These are phyloP conservation scores for Cryptococcus wingfieldii DNA, from an alignment of 1,284 basidiomycete species.

Conservation along the genomic window DNA sequence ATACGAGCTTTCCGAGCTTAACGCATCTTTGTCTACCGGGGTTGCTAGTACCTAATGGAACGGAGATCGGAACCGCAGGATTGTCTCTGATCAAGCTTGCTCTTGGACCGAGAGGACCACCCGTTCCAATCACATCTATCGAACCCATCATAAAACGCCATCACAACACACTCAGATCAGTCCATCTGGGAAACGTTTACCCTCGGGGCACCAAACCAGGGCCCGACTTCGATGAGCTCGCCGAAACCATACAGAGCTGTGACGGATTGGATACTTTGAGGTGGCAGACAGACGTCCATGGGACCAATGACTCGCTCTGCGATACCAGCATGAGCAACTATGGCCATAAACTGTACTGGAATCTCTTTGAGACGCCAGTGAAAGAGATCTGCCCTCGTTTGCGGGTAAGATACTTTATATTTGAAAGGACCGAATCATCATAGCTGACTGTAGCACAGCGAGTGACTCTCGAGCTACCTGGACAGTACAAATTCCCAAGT, in stretches of 20 bases:
- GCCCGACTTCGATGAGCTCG: constrained; percentile 2
- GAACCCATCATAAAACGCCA: constrained; percentile 13
- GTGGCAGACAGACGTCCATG: constrained; percentile 7
- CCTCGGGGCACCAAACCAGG: neutral
- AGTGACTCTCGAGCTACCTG: neutral
- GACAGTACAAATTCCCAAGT: neutral
- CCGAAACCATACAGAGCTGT: constrained; percentile 7
- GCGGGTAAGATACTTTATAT: neutral
- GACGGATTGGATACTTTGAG: constrained; percentile 14
- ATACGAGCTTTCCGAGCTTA: constrained; percentile 20
- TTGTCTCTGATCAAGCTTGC: constrained; percentile 18
- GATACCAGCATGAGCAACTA: neutral
- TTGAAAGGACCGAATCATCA: neutral
- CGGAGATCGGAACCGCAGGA: constrained; percentile 4
- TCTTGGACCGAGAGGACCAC: constrained; percentile 15
- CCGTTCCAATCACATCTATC: constrained; percentile 19
- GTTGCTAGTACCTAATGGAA: constrained; percentile 17
- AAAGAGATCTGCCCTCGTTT: neutral
- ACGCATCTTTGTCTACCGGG: constrained; percentile 29
- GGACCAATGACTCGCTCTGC: constrained; percentile 1
- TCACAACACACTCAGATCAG: constrained; percentile 7
- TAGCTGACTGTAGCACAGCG: neutral
- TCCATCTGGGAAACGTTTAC: constrained; percentile 21
- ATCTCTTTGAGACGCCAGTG: neutral
- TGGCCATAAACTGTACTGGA: neutral